A percentile compares a stretch with the other conserved stretches of the same genome.
Conservation (phyloP, 1,139 yeast genomes). For the Zygosaccharomyces sapae region DNA sequence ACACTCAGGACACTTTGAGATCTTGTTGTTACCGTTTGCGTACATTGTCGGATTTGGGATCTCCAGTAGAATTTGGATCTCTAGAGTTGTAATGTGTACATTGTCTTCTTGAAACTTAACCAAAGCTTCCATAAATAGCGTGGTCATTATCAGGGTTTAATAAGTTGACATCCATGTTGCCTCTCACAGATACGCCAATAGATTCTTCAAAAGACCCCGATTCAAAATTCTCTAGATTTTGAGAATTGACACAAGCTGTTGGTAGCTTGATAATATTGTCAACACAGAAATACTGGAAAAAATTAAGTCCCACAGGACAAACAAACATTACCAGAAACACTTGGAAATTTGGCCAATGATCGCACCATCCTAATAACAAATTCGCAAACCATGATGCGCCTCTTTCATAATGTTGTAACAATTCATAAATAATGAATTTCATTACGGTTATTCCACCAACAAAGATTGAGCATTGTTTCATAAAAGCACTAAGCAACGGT, state of each 20-base stretch:
- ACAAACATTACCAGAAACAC: slow-evolving; percentile 82
- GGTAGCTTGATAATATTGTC: slow-evolving; percentile 80
- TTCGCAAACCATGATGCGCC: slow-evolving; percentile 46
- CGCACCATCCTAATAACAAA: slow-evolving; percentile 68
- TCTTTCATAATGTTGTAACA: slow-evolving; percentile 53
- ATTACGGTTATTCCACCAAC: slow-evolving; percentile 52
- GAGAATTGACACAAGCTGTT: slow-evolving; percentile 27
- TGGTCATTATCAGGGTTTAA: not conserved
- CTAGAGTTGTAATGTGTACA: not conserved
- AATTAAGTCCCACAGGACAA: slow-evolving; percentile 74
- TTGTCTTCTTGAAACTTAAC: not conserved
- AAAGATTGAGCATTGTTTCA: slow-evolving; percentile 71
- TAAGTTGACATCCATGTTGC: too few species aligned
- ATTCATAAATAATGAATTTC: slow-evolving; percentile 53
- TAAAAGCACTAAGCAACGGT: slow-evolving; percentile 61
- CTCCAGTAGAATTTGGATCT: not conserved
- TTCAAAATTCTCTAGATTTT: slow-evolving; percentile 30
- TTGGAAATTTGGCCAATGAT: slow-evolving; percentile 74
- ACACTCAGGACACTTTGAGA: too few species aligned
- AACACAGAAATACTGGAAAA: slow-evolving; percentile 78
- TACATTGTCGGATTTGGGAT: not conserved
- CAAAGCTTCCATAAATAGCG: not conserved
- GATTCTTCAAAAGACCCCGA: slow-evolving; percentile 11
- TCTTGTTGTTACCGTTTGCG: too few species aligned
- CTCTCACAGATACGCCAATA: not conserved